phyloP scores from a whole-genome alignment of 331 rosid genomes.

The Rhamnella rubrinervis region DNA sequence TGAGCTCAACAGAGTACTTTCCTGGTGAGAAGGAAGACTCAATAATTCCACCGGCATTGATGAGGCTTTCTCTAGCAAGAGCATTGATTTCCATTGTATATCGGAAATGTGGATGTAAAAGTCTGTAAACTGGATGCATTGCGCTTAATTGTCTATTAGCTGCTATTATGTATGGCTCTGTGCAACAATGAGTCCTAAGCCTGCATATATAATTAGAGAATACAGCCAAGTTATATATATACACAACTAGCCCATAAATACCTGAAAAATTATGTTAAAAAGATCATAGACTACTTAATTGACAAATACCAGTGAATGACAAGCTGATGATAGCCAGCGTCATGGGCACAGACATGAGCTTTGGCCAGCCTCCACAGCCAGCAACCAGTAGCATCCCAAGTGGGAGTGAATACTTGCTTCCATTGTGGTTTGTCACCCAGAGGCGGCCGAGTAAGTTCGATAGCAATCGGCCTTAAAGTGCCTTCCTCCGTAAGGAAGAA shows the following conservation, averaged over 20 bases:
- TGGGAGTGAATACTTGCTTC: constrained; percentile 53
- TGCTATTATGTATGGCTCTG: constrained; percentile 58
- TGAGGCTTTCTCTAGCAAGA: constrained; percentile 45
- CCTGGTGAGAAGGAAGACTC: constrained; percentile 40
- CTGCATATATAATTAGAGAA: constrained; percentile 23
- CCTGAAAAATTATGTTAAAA: not conserved
- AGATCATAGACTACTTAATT: not conserved
- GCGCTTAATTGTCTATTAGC: constrained; percentile 54
- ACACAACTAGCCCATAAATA: not conserved
- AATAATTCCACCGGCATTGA: constrained; percentile 50
- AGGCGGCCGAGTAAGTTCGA: constrained; percentile 59
- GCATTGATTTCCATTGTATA: constrained; percentile 55
- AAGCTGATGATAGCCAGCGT: constrained; percentile 62
- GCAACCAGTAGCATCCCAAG: constrained; percentile 37
- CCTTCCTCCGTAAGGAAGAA: constrained; percentile 54
- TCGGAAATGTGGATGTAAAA: constrained; percentile 58
- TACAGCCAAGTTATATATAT: too few species aligned
- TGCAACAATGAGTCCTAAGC: constrained; percentile 48
- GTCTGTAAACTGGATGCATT: constrained; percentile 56
- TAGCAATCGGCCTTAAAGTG: constrained; percentile 64
- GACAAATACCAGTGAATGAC: constrained; percentile 48
- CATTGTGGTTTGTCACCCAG: constrained; percentile 51
- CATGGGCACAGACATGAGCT: constrained; percentile 56
- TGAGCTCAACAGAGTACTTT: constrained; percentile 50
- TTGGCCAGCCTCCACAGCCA: constrained; percentile 72